Percentiles rank a stretch among this genome's conserved stretches.
Evolutionary conservation across 441 rosid species (phyloP).

Genomic region (Arabidopsis hybrid): DNA sequence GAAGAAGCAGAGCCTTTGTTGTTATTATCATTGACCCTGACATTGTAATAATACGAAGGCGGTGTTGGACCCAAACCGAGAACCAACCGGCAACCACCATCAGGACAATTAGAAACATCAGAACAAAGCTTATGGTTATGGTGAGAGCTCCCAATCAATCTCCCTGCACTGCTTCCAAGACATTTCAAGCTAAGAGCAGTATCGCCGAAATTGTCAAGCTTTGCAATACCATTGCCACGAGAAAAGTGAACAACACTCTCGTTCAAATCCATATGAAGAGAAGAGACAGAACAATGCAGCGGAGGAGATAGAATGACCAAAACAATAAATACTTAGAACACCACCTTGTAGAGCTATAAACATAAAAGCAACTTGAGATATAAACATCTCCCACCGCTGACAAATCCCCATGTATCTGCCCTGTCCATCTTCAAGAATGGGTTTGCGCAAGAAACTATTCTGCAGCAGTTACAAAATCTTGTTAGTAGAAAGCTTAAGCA

Average conservation of each 20-base stretch:
- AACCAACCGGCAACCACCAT: slow-evolving; percentile 85
- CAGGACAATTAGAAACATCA: slow-evolving; percentile 58
- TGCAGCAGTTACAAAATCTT: slow-evolving; percentile 18
- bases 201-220: slow-evolving; percentile 66
- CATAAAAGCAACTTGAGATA: slow-evolving; percentile 44
- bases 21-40: slow-evolving; percentile 46
- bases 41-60: slow-evolving; percentile 55
- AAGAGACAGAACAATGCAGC: slow-evolving; percentile 29
- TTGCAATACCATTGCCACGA: slow-evolving; percentile 47
- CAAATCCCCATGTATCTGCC: slow-evolving; percentile 87
- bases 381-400: slow-evolving; percentile 72
- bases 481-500: slow-evolving; percentile 24
- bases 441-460: slow-evolving; percentile 33
- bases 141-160: slow-evolving; percentile 44
- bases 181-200: slow-evolving; percentile 74
- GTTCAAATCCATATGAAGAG: slow-evolving; percentile 65
- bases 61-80: slow-evolving; percentile 92
- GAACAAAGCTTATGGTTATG: slow-evolving; percentile 48
- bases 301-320: slow-evolving; percentile 34
- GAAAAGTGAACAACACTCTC: slow-evolving; percentile 51
- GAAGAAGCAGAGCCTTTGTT: slow-evolving; percentile 50
- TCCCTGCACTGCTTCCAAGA: slow-evolving; percentile 52
- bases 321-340: slow-evolving; percentile 35
- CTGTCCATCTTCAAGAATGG: slow-evolving; percentile 69
- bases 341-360: slow-evolving; percentile 41